Conservation (phyloP, 257 asterid genomes). For the Fraxinus americana region DNA sequence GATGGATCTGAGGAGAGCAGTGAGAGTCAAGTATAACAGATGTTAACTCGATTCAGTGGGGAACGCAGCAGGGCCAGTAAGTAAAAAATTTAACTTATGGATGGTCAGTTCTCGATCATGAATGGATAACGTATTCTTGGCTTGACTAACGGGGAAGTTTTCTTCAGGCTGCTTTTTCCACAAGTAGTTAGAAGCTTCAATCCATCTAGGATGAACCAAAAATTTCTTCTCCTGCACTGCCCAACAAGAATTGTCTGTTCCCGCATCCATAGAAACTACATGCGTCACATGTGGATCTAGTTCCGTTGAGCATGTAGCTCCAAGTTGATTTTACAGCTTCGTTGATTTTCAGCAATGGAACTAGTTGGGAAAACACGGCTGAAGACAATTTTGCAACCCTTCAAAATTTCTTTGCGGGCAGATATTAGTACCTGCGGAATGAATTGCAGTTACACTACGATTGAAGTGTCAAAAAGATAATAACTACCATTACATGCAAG, state of each 20-base stretch:
- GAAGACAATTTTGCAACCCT: slow-evolving; percentile 66
- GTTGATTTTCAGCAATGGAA: slow-evolving; percentile 56
- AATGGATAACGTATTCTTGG: slow-evolving; percentile 28
- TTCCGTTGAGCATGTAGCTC: slow-evolving; percentile 65
- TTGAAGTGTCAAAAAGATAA: neutral
- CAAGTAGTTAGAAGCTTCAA: slow-evolving; percentile 65
- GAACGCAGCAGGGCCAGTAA: neutral
- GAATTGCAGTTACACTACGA: neutral
- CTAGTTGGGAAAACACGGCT: slow-evolving; percentile 57
- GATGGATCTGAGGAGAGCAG: neutral
- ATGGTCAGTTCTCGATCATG: slow-evolving; percentile 7
- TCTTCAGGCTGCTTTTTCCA: slow-evolving; percentile 80
- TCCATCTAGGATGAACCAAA: slow-evolving; percentile 73
- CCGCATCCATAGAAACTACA: slow-evolving; percentile 65
- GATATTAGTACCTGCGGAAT: slow-evolving; percentile 49
- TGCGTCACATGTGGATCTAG: slow-evolving; percentile 61
- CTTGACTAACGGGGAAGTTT: slow-evolving; percentile 45
- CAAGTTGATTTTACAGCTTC: slow-evolving; percentile 67
- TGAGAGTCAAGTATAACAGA: neutral
- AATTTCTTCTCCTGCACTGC: slow-evolving; percentile 54
- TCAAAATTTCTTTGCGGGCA: slow-evolving; percentile 54
- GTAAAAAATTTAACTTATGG: neutral
- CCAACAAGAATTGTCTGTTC: slow-evolving; percentile 69
- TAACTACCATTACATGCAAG: neutral
- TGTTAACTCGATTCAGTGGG: neutral